Conservation (phyloP, 441 rosid genomes). For the Pelargonium cotyledonis region DNA sequence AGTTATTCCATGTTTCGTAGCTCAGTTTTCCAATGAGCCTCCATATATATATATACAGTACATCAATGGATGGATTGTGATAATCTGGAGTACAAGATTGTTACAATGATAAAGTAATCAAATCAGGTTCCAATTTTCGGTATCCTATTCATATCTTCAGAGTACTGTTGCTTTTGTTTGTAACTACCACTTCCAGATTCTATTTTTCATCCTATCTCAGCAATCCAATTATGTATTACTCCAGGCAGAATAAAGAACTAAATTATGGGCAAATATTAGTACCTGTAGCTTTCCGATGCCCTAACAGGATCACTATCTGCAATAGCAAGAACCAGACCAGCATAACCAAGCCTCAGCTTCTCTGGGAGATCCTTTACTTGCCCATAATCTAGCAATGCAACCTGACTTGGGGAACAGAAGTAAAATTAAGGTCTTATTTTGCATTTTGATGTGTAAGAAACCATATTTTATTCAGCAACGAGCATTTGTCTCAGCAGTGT, state of each 20-base stretch:
- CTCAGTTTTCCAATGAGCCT: no score
- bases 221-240: neutral
- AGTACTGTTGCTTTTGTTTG: no score
- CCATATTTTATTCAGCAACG: neutral
- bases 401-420: constrained; percentile 38
- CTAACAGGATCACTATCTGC: constrained; percentile 56
- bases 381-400: constrained; percentile 87
- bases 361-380: constrained; percentile 93
- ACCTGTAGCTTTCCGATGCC: constrained; percentile 81
- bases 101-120: neutral
- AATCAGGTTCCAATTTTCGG: no score
- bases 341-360: constrained; percentile 74
- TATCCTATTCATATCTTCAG: no score
- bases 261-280: constrained; percentile 11
- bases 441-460: neutral
- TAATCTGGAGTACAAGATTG: neutral
- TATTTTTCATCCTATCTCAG: neutral
- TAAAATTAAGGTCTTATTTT: neutral
- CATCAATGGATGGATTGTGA: neutral
- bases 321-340: constrained; percentile 78
- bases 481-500: neutral
- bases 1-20: no score
- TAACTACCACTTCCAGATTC: neutral
- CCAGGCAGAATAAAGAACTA: neutral
- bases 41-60: no score